A percentile compares a stretch with the other conserved stretches of the same genome.
Conservation (phyloP, 257 asterid species). For the Nicotiana obtusifolia region DNA sequence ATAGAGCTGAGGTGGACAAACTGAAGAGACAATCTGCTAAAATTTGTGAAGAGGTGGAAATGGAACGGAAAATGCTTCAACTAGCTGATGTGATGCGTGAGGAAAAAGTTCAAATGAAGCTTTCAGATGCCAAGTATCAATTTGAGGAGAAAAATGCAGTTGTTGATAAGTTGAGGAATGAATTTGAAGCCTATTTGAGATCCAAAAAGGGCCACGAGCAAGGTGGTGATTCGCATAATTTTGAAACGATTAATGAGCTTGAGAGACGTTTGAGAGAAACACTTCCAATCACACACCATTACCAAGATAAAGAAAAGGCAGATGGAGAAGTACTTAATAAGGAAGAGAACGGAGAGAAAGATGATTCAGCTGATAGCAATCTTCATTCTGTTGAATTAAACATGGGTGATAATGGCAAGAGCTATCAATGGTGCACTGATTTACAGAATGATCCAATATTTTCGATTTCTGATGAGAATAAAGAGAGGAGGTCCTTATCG, state of each 20-base stretch:
- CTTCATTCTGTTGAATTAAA: conserved; percentile 54
- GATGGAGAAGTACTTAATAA: conserved; percentile 13
- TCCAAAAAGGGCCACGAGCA: conserved; percentile 41
- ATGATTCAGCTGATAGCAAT: conserved; percentile 41
- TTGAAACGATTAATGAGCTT: conserved; percentile 64
- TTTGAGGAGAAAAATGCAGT: conserved; percentile 77
- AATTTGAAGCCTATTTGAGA: conserved; percentile 64
- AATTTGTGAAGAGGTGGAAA: conserved; percentile 75
- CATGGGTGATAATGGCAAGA: conserved; percentile 42
- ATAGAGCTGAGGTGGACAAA: conserved; percentile 74
- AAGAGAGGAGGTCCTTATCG: conserved; percentile 38
- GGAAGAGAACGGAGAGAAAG: conserved; percentile 23
- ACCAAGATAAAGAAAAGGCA: conserved; percentile 27
- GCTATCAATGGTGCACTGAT: conserved; percentile 44
- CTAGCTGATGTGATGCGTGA: conserved; percentile 73
- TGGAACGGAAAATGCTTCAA: conserved; percentile 92
- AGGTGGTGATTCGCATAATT: conserved; percentile 47
- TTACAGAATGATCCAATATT: conserved; percentile 26
- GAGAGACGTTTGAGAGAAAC: conserved; percentile 67
- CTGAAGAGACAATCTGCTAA: conserved; percentile 43
- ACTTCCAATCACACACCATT: conserved; percentile 37
- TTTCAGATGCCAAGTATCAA: conserved; percentile 81
- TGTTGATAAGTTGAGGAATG: conserved; percentile 52
- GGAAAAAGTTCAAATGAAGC: conserved; percentile 95
- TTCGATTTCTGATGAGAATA: conserved; percentile 24